Percentiles rank a stretch among this genome's conserved stretches.
phyloP scores from a whole-genome alignment of 106 monocot species.

The Acanthochlamys bracteata region DNA sequence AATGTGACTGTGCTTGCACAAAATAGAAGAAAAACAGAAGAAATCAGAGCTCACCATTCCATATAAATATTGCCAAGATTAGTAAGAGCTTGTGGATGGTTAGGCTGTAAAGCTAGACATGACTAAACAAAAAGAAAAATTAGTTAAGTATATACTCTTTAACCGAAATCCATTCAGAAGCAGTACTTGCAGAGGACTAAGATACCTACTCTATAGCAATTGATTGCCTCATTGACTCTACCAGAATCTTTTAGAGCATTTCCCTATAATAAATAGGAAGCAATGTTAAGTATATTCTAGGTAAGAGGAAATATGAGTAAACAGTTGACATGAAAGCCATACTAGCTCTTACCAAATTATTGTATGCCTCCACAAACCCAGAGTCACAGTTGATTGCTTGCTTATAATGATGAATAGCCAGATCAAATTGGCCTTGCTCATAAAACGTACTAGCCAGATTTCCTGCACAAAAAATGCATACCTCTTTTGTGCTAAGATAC shows the following conservation, averaged over 20 bases:
- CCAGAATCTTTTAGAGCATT: slow-evolving; percentile 95
- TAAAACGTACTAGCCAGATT: slow-evolving; percentile 66
- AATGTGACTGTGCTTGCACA: too few relatives aligned
- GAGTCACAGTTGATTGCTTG: slow-evolving; percentile 78
- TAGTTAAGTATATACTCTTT: background rate
- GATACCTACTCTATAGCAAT: slow-evolving; percentile 46
- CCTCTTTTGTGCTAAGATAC: slow-evolving; percentile 11
- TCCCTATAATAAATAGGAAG: slow-evolving; percentile 30
- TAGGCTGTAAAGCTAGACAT: slow-evolving; percentile 78
- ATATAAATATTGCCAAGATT: slow-evolving; percentile 93
- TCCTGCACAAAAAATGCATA: slow-evolving; percentile 50
- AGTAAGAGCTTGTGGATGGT: slow-evolving; percentile 90
- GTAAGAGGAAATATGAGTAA: too few relatives aligned
- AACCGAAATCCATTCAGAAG: too few relatives aligned
- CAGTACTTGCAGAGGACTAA: background rate
- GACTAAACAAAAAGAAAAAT: slow-evolving; percentile 33
- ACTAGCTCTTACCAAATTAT: slow-evolving; percentile 62
- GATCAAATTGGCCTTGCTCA: slow-evolving; percentile 89
- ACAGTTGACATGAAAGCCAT: too few relatives aligned
- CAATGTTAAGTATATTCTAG: too few relatives aligned
- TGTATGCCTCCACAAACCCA: slow-evolving; percentile 81
- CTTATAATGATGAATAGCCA: slow-evolving; percentile 86
- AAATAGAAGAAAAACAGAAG: too few relatives aligned
- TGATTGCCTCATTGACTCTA: slow-evolving; percentile 82
- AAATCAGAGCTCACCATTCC: slow-evolving; percentile 50